Evolutionary conservation across 2,329 filamentous ascomycete species (phyloP).

Genomic region (Colletotrichum euphorbiae): DNA sequence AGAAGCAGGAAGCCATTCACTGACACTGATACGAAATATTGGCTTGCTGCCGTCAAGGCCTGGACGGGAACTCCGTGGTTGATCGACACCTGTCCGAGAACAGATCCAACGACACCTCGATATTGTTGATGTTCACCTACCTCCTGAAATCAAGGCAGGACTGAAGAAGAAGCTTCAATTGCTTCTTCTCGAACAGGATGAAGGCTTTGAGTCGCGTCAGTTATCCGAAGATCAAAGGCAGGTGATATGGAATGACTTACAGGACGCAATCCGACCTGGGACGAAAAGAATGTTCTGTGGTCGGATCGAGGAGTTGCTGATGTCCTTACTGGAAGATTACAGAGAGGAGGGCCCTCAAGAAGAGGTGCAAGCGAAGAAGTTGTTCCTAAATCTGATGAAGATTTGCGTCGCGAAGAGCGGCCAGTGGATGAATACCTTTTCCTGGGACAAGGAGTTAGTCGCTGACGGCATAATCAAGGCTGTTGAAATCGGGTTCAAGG

Average conservation of each 20-base stretch:
- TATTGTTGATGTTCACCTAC: constrained; percentile 43
- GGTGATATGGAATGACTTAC: constrained; percentile 42
- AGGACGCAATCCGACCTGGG: constrained; percentile 41
- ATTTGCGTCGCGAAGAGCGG: constrained; percentile 42
- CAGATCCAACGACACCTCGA: constrained; percentile 45
- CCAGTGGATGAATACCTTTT: constrained; percentile 42
- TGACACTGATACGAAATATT: constrained; percentile 19
- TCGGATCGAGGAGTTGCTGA: constrained; percentile 35
- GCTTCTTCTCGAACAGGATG: constrained; percentile 39
- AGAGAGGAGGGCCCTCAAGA: constrained; percentile 34
- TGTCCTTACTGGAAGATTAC: constrained; percentile 40
- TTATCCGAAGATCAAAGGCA: constrained; percentile 40
- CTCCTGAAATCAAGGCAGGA: constrained; percentile 34
- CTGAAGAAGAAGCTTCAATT: constrained; percentile 35
- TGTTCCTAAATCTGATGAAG: constrained; percentile 39
- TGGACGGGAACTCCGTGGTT: constrained; percentile 42
- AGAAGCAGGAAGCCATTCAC: background rate
- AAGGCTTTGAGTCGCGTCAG: constrained; percentile 33
- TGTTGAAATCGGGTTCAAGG: constrained; percentile 42
- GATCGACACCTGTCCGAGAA: constrained; percentile 42
- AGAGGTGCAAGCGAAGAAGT: constrained; percentile 33
- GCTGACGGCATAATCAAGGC: constrained; percentile 42
- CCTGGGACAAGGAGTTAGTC: constrained; percentile 37
- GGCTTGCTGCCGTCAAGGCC: constrained; percentile 37
- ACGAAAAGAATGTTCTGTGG: constrained; percentile 42